Base-by-base conservation (phyloP, 306 rosid genomes). In the Casuarina cunninghamiana region DNA sequence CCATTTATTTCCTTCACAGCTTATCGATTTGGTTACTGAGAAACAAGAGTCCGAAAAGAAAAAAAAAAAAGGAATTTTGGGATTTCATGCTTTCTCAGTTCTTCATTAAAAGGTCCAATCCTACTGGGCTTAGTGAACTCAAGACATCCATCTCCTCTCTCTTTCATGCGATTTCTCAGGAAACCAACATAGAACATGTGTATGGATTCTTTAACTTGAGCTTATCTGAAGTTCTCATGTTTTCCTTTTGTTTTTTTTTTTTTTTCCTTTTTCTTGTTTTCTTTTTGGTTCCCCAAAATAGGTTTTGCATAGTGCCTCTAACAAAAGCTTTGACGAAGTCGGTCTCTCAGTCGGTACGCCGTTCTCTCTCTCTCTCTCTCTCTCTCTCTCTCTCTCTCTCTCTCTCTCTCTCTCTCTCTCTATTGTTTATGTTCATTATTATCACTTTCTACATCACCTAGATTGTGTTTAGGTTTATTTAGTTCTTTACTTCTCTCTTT, bases 221-320 rank as follows among this genome's bases (percentile, higher is more conserved):
- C 46, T 39, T n/a, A 41, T 68, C 41, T 17, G 12, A 8, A 19
- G 4, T 43, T 4, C n/a, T 15, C 0, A 39, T 32, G 43, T 69
- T 26, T 41, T 38, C 55, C 32, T 74, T 77, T 53, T 55, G 61
- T 21, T 48, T 53, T 19, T 71, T 21, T 21, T 21, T 21, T 21
- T 21, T 21, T 21, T 21, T 21, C 26, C 26, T 70, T 76, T 69
- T 42, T 65, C 50, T 65, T 45, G 43, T 78, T 35, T 35, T 55
- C 69, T 58, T 65, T 16, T 53, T 8, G 21, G 17, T 16, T 21
- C 9, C 11, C 11, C 39, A 26, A 16, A 76, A 79, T 26, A 90
- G 98, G 98, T 94, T 94, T 84, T 94, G 93, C 89, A 58, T 92
- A 69, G 44, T 90, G 74, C 97, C 97, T 62, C 90, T 94, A 57